Evolutionary conservation across 225 moss, liverwort and hornwort genomes (phyloP).

Genomic region (Marchantia polymorpha): DNA sequence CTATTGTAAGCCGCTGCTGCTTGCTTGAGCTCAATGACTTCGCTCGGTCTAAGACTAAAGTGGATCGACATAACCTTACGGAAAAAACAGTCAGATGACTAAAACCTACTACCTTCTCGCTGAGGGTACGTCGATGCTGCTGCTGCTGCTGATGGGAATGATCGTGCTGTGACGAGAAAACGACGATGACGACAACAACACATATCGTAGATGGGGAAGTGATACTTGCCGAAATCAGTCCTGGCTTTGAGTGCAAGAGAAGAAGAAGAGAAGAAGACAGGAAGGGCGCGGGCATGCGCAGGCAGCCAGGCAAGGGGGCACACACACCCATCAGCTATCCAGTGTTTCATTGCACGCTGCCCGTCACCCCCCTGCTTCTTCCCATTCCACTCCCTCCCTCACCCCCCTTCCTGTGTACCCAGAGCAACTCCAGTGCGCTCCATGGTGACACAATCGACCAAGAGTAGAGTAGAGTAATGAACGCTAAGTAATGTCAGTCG

Average conservation of each 20-base stretch:
- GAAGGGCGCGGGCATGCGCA: constrained; percentile 46
- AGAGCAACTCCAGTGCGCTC: constrained; percentile 30
- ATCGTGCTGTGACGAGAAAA: neutral
- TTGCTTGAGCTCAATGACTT: constrained; percentile 33
- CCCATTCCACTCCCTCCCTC: constrained; percentile 46
- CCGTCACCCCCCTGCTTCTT: constrained; percentile 45
- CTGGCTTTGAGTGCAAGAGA: constrained; percentile 39
- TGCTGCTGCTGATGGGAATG: constrained; percentile 1
- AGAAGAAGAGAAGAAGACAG: constrained; percentile 42
- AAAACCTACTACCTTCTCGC: constrained; percentile 24
- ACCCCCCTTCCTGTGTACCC: constrained; percentile 33
- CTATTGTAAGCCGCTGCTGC: constrained; percentile 22
- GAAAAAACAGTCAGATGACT: constrained; percentile 24
- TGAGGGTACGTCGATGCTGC: neutral
- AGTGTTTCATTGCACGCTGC: constrained; percentile 49
- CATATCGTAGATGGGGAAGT: constrained; percentile 17
- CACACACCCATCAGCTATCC: constrained; percentile 52
- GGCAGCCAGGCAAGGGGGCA: constrained; percentile 41
- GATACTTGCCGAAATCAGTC: constrained; percentile 42
- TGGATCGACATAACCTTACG: constrained; percentile 51
- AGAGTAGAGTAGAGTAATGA: neutral
- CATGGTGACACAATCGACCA: constrained; percentile 16
- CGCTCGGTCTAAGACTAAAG: constrained; percentile 36
- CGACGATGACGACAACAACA: constrained; percentile 25
- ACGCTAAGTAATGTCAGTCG: neutral